Conservation (phyloP, 352 stramenopile species). For the Aphanomyces euteiches region DNA sequence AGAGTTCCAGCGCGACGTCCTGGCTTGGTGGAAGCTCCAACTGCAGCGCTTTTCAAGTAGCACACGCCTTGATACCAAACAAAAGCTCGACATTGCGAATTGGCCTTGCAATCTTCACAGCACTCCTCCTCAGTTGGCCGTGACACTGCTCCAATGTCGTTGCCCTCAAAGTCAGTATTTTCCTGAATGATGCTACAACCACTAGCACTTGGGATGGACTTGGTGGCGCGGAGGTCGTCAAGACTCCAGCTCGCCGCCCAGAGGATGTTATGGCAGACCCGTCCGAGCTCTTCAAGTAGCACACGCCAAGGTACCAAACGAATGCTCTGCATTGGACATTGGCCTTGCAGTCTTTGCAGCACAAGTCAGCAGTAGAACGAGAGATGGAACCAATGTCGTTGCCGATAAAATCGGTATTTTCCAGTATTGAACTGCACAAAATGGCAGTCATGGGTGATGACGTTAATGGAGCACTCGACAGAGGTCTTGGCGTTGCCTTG, state of each 20-base stretch:
- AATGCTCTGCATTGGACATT: conserved; percentile 1
- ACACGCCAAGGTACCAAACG: neutral
- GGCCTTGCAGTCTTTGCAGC: conserved; percentile 7
- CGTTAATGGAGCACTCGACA: too few relatives aligned
- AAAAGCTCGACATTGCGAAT: neutral
- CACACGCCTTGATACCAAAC: conserved; percentile 12
- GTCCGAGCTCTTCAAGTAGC: neutral
- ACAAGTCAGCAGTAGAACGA: conserved; percentile 6
- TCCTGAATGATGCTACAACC: conserved; percentile 19
- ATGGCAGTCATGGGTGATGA: neutral
- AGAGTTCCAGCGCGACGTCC: conserved; percentile 18
- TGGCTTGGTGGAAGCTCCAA: neutral
- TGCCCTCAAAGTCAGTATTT: conserved; percentile 38
- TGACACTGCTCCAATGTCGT: conserved; percentile 28
- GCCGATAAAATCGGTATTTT: conserved; percentile 39
- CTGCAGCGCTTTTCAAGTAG: neutral
- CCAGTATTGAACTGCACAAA: conserved; percentile 33
- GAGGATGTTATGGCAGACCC: neutral
- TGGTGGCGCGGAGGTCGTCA: neutral
- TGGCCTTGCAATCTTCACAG: neutral
- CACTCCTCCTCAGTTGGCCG: neutral
- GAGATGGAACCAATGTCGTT: conserved; percentile 30
- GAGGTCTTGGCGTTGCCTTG: too few relatives aligned
- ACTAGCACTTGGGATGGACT: neutral
- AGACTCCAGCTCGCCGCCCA: conserved; percentile 1